These are phyloP conservation scores for Corchorus capsularis DNA, from an alignment of 345 rosid species.

Conservation along the genomic window DNA sequence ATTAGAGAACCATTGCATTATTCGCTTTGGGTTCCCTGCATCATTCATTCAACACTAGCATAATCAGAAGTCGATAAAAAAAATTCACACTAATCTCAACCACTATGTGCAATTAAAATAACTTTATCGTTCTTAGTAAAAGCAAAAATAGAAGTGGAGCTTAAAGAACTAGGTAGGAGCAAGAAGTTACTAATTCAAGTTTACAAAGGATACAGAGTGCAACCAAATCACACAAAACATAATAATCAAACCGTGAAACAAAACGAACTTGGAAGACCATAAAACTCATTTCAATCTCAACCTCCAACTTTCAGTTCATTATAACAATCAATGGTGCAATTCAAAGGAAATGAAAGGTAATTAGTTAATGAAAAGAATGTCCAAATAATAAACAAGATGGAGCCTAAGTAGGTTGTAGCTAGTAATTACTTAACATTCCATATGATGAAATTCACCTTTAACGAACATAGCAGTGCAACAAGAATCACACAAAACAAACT, in stretches of 20 bases:
- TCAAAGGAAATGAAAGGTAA: neutral
- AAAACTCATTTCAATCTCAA: neutral
- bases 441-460: neutral
- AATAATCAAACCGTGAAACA: neutral
- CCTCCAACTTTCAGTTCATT: neutral
- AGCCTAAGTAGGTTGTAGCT: neutral
- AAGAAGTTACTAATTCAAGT: neutral
- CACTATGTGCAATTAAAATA: neutral
- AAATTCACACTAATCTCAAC: constrained; percentile 8
- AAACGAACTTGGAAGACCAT: neutral
- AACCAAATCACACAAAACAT: neutral
- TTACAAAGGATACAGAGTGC: neutral
- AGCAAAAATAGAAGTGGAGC: neutral
- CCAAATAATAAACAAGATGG: neutral
- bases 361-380: neutral
- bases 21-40: constrained; percentile 61
- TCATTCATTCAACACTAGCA: neutral
- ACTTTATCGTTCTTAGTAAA: neutral
- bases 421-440: neutral
- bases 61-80: neutral
- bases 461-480: neutral
- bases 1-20: constrained; percentile 72
- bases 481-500: neutral
- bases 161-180: neutral
- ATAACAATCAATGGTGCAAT: neutral